These are phyloP conservation scores for Protomyces pachydermus DNA, from an alignment of 1,139 yeast species.

Conservation along the genomic window DNA sequence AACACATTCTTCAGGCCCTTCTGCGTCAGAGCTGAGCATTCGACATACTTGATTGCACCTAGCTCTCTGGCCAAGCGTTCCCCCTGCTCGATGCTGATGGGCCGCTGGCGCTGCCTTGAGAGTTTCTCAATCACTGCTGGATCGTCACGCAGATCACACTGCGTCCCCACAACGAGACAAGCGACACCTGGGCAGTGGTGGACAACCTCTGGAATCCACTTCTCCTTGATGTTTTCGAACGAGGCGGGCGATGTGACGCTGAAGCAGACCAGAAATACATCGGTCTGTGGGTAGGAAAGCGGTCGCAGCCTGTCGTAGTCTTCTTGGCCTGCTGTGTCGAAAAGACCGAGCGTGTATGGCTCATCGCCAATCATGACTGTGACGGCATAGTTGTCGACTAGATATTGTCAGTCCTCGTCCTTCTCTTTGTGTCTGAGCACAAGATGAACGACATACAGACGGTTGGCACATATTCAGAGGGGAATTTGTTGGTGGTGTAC, in stretches of 20 bases:
- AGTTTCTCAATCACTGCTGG: conserved; percentile 83
- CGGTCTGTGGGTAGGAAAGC: conserved; percentile 91
- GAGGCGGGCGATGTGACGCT: conserved; percentile 94
- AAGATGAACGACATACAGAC: conserved; percentile 40
- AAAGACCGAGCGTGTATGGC: conserved; percentile 90
- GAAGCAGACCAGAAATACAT: conserved; percentile 90
- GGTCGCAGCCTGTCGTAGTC: conserved; percentile 97
- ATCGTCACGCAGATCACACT: conserved; percentile 89
- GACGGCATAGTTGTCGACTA: conserved; percentile 91
- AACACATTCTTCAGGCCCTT: conserved; percentile 92
- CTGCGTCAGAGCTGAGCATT: conserved; percentile 96
- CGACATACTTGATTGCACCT: conserved; percentile 92
- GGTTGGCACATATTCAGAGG: conserved; percentile 84
- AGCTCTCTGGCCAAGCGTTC: conserved; percentile 88
- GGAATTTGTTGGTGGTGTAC: conserved; percentile 79
- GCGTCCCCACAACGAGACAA: conserved; percentile 92
- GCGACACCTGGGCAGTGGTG: conserved; percentile 99
- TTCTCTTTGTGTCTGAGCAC: neutral
- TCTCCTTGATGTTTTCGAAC: conserved; percentile 95
- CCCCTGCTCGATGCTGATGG: conserved; percentile 82
- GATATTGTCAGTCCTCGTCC: no score
- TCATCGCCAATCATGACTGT: conserved; percentile 98
- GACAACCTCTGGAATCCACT: conserved; percentile 97
- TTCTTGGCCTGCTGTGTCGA: conserved; percentile 99
- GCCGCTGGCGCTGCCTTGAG: conserved; percentile 82